Conservation (phyloP, 176 grass and related monocot genomes). For the Alopecurus myosuroides region DNA sequence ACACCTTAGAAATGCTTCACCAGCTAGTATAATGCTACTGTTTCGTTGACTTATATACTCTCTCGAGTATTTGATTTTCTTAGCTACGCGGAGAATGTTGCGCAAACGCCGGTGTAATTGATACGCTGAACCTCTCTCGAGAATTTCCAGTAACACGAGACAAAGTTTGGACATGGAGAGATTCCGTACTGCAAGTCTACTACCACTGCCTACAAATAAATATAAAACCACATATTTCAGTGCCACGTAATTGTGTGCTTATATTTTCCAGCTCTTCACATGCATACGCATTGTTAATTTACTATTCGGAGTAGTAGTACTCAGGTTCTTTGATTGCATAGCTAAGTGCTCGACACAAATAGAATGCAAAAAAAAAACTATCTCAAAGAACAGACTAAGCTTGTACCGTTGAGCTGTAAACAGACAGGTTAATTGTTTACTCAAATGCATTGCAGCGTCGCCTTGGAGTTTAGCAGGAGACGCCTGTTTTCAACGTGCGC, state of each 20-base stretch:
- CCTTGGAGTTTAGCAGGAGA: background rate
- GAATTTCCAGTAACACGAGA: background rate
- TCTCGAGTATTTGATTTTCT: background rate
- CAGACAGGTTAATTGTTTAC: background rate
- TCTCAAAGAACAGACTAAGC: background rate
- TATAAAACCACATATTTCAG: background rate
- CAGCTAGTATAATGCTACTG: background rate
- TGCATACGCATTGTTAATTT: no score
- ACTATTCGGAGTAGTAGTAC: background rate
- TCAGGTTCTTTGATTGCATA: background rate
- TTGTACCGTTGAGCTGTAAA: background rate
- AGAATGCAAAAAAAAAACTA: background rate
- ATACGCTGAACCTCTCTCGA: no score
- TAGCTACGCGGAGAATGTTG: background rate
- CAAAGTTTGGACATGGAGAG: background rate
- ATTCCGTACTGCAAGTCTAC: background rate
- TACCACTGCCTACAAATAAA: background rate
- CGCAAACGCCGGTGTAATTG: background rate
- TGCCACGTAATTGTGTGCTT: background rate
- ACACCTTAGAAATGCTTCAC: background rate
- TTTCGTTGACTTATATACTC: background rate
- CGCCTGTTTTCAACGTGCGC: conserved; percentile 13
- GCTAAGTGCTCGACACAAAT: background rate
- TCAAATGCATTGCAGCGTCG: background rate
- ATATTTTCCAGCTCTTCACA: background rate